Base-by-base conservation (phyloP, 441 rosid genomes). In the Croton laevigatus region DNA sequence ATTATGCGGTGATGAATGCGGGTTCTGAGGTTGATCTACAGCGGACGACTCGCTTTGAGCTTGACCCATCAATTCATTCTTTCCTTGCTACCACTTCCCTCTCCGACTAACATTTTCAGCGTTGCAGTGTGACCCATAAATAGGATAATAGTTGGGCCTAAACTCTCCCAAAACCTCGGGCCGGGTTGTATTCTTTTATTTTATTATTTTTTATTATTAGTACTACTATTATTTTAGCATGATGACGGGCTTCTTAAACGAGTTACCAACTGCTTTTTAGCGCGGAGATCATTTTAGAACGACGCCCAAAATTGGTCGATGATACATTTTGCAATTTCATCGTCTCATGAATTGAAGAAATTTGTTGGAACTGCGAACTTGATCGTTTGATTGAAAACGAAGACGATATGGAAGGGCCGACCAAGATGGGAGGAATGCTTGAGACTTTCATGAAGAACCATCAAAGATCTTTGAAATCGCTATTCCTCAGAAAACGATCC, bases 401-500 rank as follows among this genome's bases (percentile, higher is more conserved):
- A 17, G 44, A 8, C 37, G 45, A 73, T 6, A 73, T 67, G 79
- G 85, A 78, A 57, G 70, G 55, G 9, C 71, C 57, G 71, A 59
- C 48, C 45, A 76, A 77, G 81, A 59, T 61, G 66, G 83, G 81
- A 62, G 83, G 81, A 62, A 68, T 78, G 78, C 71, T 85, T 73
- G 96, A 89, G 79, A 85, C 54, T 79, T 86, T 91, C 78, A 75
- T 83, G 89, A 82, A 69, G 54, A 81, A 46, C 53, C 91, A 88
- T 46, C 91, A 85, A 70, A 79, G 70, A 38, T 82, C 91, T 4
- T 58, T 94, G 73, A 88, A 81, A 84, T 84, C 91, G 44, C 79
- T 91, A 16, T 93, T 93, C 66, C 88, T 82, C 34, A 82, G 93
- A 65, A 85, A 82, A 76, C 83, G 76, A 79, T 78, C 80, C 0